phyloP scores from a whole-genome alignment of 2,329 filamentous ascomycete genomes.

The Diaporthe citri region DNA sequence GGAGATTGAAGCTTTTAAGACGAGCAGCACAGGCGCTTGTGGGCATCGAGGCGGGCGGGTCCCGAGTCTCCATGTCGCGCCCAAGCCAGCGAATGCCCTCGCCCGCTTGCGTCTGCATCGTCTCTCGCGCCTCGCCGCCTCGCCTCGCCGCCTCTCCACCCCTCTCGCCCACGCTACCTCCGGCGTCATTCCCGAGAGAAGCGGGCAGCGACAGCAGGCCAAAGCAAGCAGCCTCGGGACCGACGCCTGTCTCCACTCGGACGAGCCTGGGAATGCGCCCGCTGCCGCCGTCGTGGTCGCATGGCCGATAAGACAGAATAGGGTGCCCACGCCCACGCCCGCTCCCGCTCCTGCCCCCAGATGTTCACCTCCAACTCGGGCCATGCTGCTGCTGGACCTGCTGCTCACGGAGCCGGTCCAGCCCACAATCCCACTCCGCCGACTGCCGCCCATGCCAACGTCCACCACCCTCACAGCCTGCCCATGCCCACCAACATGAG shows the following conservation, averaged over 20 bases:
- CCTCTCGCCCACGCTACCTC: background rate
- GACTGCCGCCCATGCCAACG: slow-evolving; percentile 16
- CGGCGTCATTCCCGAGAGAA: background rate
- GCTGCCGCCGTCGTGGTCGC: slow-evolving; percentile 35
- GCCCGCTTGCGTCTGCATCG: background rate
- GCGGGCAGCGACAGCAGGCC: background rate
- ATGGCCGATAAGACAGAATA: slow-evolving; percentile 34
- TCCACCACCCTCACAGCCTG: slow-evolving; percentile 31
- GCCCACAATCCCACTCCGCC: slow-evolving; percentile 26
- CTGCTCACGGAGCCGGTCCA: slow-evolving; percentile 29
- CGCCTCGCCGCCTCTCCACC: background rate
- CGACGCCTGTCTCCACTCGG: slow-evolving; percentile 7
- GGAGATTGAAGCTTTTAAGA: slow-evolving; percentile 31
- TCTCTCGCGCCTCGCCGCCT: background rate
- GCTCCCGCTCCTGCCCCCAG: slow-evolving; percentile 45
- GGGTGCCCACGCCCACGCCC: background rate
- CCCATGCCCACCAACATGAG: slow-evolving; percentile 33
- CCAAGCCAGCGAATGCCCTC: background rate
- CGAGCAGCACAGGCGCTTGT: slow-evolving; percentile 15
- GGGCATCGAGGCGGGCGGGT: background rate
- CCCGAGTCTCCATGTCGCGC: background rate
- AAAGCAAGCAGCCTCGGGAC: background rate
- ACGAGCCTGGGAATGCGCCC: slow-evolving; percentile 20
- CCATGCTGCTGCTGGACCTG: slow-evolving; percentile 57
- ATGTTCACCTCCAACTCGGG: slow-evolving; percentile 69